Evolutionary conservation across 352 stramenopile species (phyloP).

Genomic region (Pythium graminicola): DNA sequence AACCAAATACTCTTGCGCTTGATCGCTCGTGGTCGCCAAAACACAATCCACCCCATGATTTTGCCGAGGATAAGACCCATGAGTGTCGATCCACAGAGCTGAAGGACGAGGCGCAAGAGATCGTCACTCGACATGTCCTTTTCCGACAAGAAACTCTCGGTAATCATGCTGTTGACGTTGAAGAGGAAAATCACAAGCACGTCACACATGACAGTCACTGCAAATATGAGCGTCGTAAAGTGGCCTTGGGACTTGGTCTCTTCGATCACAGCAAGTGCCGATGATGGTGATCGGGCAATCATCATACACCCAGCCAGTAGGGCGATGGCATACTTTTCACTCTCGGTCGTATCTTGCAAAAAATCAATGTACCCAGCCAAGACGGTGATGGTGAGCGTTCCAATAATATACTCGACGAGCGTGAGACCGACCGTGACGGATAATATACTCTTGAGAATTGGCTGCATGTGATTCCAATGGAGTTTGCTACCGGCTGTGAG

Average conservation of each 20-base stretch:
- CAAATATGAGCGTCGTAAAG: slow-evolving; percentile 64
- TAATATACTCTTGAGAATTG: slow-evolving; percentile 54
- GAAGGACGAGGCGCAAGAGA: slow-evolving; percentile 28
- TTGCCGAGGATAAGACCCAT: slow-evolving; percentile 48
- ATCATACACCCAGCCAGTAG: slow-evolving; percentile 63
- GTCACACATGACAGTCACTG: slow-evolving; percentile 66
- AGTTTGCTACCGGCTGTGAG: slow-evolving; percentile 56
- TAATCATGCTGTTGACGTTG: slow-evolving; percentile 69
- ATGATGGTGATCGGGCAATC: slow-evolving; percentile 61
- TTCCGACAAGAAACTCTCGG: slow-evolving; percentile 50
- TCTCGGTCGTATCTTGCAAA: slow-evolving; percentile 47
- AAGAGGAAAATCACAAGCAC: slow-evolving; percentile 66
- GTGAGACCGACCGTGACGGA: slow-evolving; percentile 45
- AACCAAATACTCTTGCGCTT: slow-evolving; percentile 49
- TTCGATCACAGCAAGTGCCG: slow-evolving; percentile 60
- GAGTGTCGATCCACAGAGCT: slow-evolving; percentile 44
- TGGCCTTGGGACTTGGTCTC: slow-evolving; percentile 55
- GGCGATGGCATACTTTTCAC: slow-evolving; percentile 54
- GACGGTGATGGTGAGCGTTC: slow-evolving; percentile 55
- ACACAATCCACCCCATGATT: slow-evolving; percentile 45
- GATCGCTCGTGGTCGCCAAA: slow-evolving; percentile 42
- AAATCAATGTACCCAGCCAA: slow-evolving; percentile 58
- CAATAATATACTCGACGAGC: slow-evolving; percentile 54
- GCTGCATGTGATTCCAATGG: slow-evolving; percentile 53
- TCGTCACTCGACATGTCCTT: slow-evolving; percentile 39